Base-by-base conservation (phyloP, 257 asterid species). In the Nyctanthes arbortristis region DNA sequence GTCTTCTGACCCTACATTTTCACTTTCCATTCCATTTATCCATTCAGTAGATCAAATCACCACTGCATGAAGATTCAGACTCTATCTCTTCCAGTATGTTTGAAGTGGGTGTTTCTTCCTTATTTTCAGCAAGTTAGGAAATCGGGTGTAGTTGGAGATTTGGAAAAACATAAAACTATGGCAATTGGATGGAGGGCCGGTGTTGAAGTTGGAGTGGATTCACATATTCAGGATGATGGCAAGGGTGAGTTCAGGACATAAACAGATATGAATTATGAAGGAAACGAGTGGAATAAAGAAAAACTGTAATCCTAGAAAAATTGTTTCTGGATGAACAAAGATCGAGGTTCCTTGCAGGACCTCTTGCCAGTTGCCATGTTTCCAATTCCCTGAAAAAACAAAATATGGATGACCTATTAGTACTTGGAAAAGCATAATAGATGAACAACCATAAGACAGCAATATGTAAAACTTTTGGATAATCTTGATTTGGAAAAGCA, bases 321-420 rank as follows among this genome's bases (percentile, higher is more conserved):
- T 61, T 67, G 24, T 69, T 73, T 61, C 67, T 83, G 67, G 82
- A 66, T 49, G 85, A 81, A 78, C 69, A 82, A 0, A 83, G 66
- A 73, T 78, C 70, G 13, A 93, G 76, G 75, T 79, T 75, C 30
- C 70, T 82, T 18, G 79, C 79, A 39, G 83, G 57, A 68, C 82
- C 80, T 84, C 84, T n/a, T n/a, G n/a, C n/a, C n/a, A n/a, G n/a
- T 84, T 7, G 86, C 91, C 97, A 91, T 88, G 27, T 39, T 35
- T 28, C n/a, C 35, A 65, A 69, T n/a, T 29, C 18, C 30, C 59
- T 5, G 62, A 47, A 49, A 74, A 4, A 31, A 43, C 67, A 59
- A 14, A 25, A 63, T 56, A 64, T 45, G 28, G 4, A 52, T 22
- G 29, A 7, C 14, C 22, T 27, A 63, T 4, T n/a, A 22, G 8